Evolutionary conservation across 2,329 filamentous ascomycete species (phyloP).

Genomic region (Claviceps sp.): DNA sequence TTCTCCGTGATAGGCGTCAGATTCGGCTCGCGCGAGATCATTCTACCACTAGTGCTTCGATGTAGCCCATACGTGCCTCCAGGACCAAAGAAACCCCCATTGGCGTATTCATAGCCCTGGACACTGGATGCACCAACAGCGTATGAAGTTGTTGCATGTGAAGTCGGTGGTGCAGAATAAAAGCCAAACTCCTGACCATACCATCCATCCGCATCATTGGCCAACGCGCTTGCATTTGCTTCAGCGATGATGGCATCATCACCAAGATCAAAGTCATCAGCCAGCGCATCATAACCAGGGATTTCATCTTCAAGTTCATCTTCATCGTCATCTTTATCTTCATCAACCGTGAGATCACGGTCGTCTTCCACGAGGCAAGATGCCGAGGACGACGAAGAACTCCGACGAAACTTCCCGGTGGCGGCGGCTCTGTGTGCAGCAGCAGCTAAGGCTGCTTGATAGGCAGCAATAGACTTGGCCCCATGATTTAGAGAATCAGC

Average conservation of each 20-base stretch:
- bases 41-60: constrained; percentile 58
- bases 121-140: constrained; percentile 21
- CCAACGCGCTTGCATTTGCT: constrained; percentile 85
- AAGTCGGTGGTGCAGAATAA: constrained; percentile 51
- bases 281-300: constrained; percentile 44
- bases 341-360: constrained; percentile 1
- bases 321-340: constrained; percentile 5
- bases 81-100: constrained; percentile 82
- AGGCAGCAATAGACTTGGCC: constrained; percentile 38
- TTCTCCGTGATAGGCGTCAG: constrained; percentile 92
- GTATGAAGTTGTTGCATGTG: constrained; percentile 31
- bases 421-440: constrained; percentile 66
- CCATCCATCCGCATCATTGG: constrained; percentile 84
- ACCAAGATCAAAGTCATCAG: constrained; percentile 56
- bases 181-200: constrained; percentile 97
- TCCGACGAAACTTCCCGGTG: constrained; percentile 60
- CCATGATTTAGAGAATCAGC: constrained; percentile 6
- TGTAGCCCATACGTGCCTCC: constrained; percentile 42
- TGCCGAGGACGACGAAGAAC: constrained; percentile 27
- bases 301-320: constrained; percentile 7
- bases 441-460: constrained; percentile 73
- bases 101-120: constrained; percentile 46
- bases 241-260: constrained; percentile 90
- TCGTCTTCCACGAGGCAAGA: constrained; percentile 3
- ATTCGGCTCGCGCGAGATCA: constrained; percentile 72